Base-by-base conservation (phyloP, 228 moss, liverwort and hornwort genomes). In the Sphagnum magellanicum region DNA sequence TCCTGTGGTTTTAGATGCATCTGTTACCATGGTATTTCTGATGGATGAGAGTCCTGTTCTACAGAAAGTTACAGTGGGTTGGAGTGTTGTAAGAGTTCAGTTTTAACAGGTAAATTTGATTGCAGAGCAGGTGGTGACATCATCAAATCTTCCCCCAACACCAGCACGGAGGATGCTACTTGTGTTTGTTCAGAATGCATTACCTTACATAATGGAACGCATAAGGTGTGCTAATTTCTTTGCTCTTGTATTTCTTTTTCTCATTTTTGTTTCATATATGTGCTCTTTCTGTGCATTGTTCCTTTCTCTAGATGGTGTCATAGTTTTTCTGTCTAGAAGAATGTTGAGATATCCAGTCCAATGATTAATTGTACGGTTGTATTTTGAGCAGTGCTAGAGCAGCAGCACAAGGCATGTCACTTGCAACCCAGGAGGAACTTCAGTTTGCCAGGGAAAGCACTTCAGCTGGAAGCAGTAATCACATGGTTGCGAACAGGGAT, bases 101-200 rank as follows among this genome's bases (percentile, higher is more conserved):
- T 8, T 55, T 55, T 55, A 55, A 55, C 4, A 8, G 55, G 1
- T 8, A 55, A 55, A 12, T 55, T 8, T 8, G 55, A 55, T 55
- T 8, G 55, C 32, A 32, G 32, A 32, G 76, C 88, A 98, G 97
- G 92, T 98, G 61, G 87, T 79, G 73, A 82, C 83, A 60, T 68
- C 68, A 48, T 49, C 88, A 73, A 90, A 86, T 70, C 90, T 93
- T 75, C 91, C 97, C 63, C 82, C 91, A 62, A 82, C 93, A 48
- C 97, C 97, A 8, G 97, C 97, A 63, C 87, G 90, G 71, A 84
- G 97, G 78, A 81, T 79, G 55, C 79, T 87, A 51, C 82, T 98
- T 15, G 93, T 93, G 57, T 93, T 93, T 72, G 93, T 89, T 73
- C 91, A 98, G 75, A 90, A 91, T 47, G 87, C 93, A 49, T 75